phyloP scores from a whole-genome alignment of 768 basidiomycete genomes.

The Kwoniella europaea region DNA sequence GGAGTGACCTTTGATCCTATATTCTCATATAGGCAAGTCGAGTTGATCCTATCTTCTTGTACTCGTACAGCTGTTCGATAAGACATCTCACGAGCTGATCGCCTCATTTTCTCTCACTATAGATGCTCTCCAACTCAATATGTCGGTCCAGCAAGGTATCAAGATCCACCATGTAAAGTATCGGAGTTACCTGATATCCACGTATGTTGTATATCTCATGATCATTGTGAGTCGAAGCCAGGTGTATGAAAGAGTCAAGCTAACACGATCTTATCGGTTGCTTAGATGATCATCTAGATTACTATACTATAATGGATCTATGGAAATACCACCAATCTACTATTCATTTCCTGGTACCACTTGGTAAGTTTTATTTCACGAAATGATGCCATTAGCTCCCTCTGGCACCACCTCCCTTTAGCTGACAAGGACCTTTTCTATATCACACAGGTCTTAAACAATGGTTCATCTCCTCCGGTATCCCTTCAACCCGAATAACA shows the following conservation, averaged over 20 bases:
- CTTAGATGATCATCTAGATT: constrained; percentile 59
- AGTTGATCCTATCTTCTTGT: too few relatives aligned
- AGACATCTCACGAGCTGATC: too few relatives aligned
- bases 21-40: constrained; percentile 55
- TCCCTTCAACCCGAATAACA: constrained; percentile 46
- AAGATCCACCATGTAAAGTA: constrained; percentile 50
- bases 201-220: constrained; percentile 54
- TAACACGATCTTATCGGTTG: too few relatives aligned
- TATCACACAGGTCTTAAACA: constrained; percentile 43
- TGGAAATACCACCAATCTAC: constrained; percentile 50
- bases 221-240: constrained; percentile 56
- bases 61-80: too few relatives aligned
- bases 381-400: too few relatives aligned
- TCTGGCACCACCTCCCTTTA: too few relatives aligned
- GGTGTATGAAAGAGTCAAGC: too few relatives aligned
- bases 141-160: constrained; percentile 53
- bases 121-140: constrained; percentile 56
- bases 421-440: too few relatives aligned
- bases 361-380: constrained; percentile 29
- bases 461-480: constrained; percentile 52
- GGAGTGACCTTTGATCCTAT: constrained; percentile 56
- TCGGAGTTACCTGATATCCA: constrained; percentile 53
- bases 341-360: constrained; percentile 56
- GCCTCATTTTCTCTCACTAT: too few relatives aligned
- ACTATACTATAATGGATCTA: constrained; percentile 54